Evolutionary conservation across 2,329 filamentous ascomycete species (phyloP), one percentile per base, ranked within the genome.

Genomic region (Exophiala sp.): DNA sequence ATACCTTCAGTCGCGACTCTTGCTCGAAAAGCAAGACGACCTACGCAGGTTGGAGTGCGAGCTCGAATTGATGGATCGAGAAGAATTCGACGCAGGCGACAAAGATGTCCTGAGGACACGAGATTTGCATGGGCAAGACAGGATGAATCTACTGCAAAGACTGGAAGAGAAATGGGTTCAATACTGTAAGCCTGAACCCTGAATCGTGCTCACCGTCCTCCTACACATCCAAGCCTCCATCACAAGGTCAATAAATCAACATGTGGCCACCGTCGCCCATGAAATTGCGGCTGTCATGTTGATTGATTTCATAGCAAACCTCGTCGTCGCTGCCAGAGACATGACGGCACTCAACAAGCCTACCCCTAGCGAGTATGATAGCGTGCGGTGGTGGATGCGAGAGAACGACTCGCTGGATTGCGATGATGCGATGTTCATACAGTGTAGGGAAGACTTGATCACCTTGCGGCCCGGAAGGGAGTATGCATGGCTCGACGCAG

Each of bases 391-490:
- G 14, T 71, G 65, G 54, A 67, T 62, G 42, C 20, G 29, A 9
- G 65, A 58, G 50, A 63, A 58, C 47, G 50, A 57, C 55, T 62
- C 55, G 4, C 41, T 68, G 2, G 56, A 24, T 5, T 59, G 52
- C 24, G 56, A 46, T 18, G 68, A 72, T 12, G 53, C 60, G 21
- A 45, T 39, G 0, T 75, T 69, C 54, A 67, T 74, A 10, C 58
- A n/a, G 66, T 7, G 58, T 65, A 2, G 70, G 56, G 71, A 74
- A 46, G 74, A 76, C 50, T 50, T 75, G 0, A 64, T 76, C 8
- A 71, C 71, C 0, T 58, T 75, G 0, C 58, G 70, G 3, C 61
- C 67, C 2, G 70, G 71, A 0, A 57, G 72, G 48, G 71, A 74
- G 33, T 65, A 68, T 52, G 71, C 72, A 3, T 72, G 69, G 68